Conservation (phyloP, 495 filamentous ascomycete genomes). For the Penicillium pancosmium region DNA sequence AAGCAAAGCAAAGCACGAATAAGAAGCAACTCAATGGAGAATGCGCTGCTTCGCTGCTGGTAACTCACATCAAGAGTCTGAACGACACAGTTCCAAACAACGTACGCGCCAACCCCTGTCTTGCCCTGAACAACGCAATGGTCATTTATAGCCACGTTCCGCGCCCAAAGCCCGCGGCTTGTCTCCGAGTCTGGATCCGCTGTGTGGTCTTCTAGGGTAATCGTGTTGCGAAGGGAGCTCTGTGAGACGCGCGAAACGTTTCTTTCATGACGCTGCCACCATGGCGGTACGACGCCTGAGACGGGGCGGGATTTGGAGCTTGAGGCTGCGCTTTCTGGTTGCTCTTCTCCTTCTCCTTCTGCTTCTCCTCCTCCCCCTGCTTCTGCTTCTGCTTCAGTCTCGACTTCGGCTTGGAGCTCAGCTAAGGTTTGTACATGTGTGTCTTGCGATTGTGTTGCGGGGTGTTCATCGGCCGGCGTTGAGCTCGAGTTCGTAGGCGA, state of each 20-base stretch:
- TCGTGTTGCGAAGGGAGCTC: constrained; percentile 48
- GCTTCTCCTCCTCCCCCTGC: background rate
- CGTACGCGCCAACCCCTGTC: constrained; percentile 68
- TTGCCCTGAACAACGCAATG: constrained; percentile 65
- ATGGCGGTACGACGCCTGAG: constrained; percentile 51
- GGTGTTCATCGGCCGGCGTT: constrained; percentile 3
- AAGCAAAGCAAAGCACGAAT: too few species aligned
- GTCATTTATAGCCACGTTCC: constrained; percentile 66
- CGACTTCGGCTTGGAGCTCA: too few species aligned
- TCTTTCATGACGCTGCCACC: constrained; percentile 53
- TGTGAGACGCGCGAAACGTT: constrained; percentile 47
- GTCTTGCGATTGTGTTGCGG: background rate
- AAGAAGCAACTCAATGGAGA: too few species aligned
- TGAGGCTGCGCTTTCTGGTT: constrained; percentile 8
- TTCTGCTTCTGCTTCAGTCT: background rate
- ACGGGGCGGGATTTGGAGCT: constrained; percentile 36
- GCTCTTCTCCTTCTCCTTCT: background rate
- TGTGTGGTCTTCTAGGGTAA: constrained; percentile 73
- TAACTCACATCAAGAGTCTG: constrained; percentile 68
- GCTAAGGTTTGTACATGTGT: too few species aligned
- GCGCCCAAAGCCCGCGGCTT: constrained; percentile 67
- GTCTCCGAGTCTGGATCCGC: constrained; percentile 61
- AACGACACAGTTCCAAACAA: constrained; percentile 74
- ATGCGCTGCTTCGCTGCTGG: too few species aligned
- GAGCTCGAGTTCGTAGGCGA: background rate